Evolutionary conservation across 495 filamentous ascomycete species (phyloP), one percentile per base, ranked within the genome.

Genomic region (Xylaria palmicola): DNA sequence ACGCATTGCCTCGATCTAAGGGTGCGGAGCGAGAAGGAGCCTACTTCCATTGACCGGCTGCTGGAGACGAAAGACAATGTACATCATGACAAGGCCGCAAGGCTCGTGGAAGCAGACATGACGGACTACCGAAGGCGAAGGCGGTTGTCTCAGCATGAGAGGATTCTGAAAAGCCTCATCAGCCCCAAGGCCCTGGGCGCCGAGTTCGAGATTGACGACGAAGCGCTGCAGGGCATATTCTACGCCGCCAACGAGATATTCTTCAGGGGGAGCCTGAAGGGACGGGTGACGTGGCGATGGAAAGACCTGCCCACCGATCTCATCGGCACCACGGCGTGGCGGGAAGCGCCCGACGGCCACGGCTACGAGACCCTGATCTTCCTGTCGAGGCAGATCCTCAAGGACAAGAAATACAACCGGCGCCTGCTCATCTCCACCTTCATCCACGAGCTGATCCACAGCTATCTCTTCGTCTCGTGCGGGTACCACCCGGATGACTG

Each of bases 351-450:
- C 2, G 58, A 62, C 39, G 67, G 61, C 0, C 67, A 70, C 24
- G 81, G 81, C 15, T 83, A 76, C 65, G 81, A 85, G 65, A 83
- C 82, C 3, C 71, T 83, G 32, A 83, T 85, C 54, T 78, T 83
- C 37, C 72, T 85, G 29, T 83, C 79, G 30, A 69, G 74, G 20
- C 72, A 78, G 9, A 82, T 85, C 22, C 74, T 85, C 17, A 68
- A 72, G 24, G 70, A 76, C 47, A 60, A 63, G 32, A 71, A 68
- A 37, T 85, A 80, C 67, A 80, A 80, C 62, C 67, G 80, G 13
- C 72, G 77, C 37, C 73, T 85, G 30, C 74, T 85, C 29, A 83
- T 85, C 55, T 80, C 77, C 19, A 80, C 83, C 2, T 84, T 85
- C 56, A 65, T 85, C 54, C 83, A 85, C 65, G 83, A 85, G 68